A percentile compares a stretch with the other conserved stretches of the same genome.
Evolutionary conservation across 1,139 yeast species (phyloP).

Genomic region (Insectozyma bohioensis): DNA sequence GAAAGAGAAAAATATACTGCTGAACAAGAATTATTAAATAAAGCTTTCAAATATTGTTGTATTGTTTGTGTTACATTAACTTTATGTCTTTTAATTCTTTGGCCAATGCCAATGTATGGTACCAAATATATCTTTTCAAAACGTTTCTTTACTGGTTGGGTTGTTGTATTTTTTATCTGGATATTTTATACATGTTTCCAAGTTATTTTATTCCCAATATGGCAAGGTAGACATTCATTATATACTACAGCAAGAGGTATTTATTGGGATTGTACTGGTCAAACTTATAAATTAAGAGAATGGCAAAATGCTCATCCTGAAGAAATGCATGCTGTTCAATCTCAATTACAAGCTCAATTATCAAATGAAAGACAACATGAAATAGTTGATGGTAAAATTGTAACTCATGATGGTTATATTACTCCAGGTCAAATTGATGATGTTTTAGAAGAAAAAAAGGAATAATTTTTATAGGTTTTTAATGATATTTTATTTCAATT

Average conservation of each 20-base stretch:
- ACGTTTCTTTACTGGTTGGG: conserved; percentile 80
- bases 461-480: conserved; percentile 8
- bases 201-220: conserved; percentile 61
- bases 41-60: conserved; percentile 56
- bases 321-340: conserved; percentile 62
- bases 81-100: conserved; percentile 59
- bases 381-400: conserved; percentile 31
- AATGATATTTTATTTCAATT: too few relatives aligned
- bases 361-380: conserved; percentile 21
- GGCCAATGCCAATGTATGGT: conserved; percentile 94
- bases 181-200: conserved; percentile 55
- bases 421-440: conserved; percentile 29
- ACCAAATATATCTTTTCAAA: conserved; percentile 67
- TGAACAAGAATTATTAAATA: conserved; percentile 44
- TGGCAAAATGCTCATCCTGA: conserved; percentile 77
- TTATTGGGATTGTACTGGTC: conserved; percentile 83
- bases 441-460: conserved; percentile 23
- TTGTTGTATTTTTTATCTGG: conserved; percentile 74
- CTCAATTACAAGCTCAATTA: conserved; percentile 51
- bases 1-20: conserved; percentile 37
- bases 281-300: conserved; percentile 61
- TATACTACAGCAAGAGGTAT: conserved; percentile 67
- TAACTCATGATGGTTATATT: conserved; percentile 20
- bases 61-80: conserved; percentile 57
- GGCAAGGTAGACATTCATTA: conserved; percentile 69